Base-by-base conservation (phyloP, 805 yeast genomes). In the Monosporozyma unispora region DNA sequence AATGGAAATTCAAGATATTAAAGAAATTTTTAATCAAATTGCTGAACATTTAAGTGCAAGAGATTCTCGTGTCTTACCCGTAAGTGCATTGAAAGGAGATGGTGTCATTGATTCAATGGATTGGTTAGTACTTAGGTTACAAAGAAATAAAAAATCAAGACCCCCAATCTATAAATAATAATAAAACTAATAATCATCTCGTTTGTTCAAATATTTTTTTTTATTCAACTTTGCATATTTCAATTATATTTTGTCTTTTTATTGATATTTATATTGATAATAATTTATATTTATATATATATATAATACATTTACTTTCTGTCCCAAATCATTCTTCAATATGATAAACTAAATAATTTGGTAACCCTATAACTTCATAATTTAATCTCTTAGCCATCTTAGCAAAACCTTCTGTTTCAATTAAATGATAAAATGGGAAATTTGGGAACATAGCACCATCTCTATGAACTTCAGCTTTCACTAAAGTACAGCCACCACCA, bases 371-470 rank as follows among this genome's bases (percentile, higher is more conserved):
- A 21, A 90, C 89, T 59, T 84, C 86, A 68, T 93, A 90, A 29
- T 96, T 96, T 54, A 93, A 75, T 58, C 98, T 76, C 68, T 89
- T 88, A 42, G 96, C 96, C 98, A 93, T 93, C 68, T 84, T 84
- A n/a, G 93, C 97, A 69, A 93, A 93, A 16, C 99, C 99, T 70
- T 93, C 99, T 9, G 97, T 90, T 72, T 93, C 99, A 55, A 93
- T 89, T 67, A 93, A 76, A 67, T 93, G 96, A 67, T 91, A 90
- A 74, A 93, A 93, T 52, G 99, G 93, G 79, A 93, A 93, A 46
- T 95, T 87, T 16, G 99, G 99, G 79, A 93, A 93, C 97, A 93
- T 91, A 49, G 98, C 98, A 47, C 99, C 99, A 67, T 93, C 99
- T 66, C 99, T 78, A 69, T 93, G 99, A 48, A 93, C 99, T 57